Percentiles rank a stretch among this genome's conserved stretches.
Evolutionary conservation across 768 basidiomycete genomes (phyloP).

Genomic region (Russula olivacea): DNA sequence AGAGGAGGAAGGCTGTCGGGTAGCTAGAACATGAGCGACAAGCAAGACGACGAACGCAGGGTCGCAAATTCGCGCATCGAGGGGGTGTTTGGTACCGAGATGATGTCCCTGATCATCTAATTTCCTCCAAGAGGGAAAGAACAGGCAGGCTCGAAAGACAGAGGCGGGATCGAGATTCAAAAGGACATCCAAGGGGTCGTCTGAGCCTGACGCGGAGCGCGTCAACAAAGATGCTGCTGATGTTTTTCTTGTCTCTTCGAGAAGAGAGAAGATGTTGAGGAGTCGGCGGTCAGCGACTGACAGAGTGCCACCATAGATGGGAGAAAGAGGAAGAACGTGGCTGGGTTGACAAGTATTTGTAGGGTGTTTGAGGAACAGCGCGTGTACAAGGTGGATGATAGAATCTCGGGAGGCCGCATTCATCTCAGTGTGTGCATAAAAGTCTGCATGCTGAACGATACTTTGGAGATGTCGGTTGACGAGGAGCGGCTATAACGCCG

Average conservation of each 20-base stretch:
- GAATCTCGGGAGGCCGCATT: slow-evolving; percentile 37
- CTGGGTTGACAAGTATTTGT: slow-evolving; percentile 79
- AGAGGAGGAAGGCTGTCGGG: slow-evolving; percentile 50
- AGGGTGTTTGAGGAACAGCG: slow-evolving; percentile 71
- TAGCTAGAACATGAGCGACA: slow-evolving; percentile 58
- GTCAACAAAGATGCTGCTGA: slow-evolving; percentile 60
- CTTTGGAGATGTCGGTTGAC: slow-evolving; percentile 73
- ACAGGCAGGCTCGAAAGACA: slow-evolving; percentile 64
- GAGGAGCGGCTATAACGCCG: slow-evolving; percentile 47
- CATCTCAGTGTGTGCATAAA: slow-evolving; percentile 43
- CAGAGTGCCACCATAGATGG: slow-evolving; percentile 71
- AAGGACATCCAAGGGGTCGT: slow-evolving; percentile 55
- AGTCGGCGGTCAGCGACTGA: slow-evolving; percentile 57
- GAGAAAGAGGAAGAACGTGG: slow-evolving; percentile 72
- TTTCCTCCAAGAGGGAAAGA: slow-evolving; percentile 62
- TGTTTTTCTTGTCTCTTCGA: slow-evolving; percentile 62
- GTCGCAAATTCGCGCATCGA: slow-evolving; percentile 58
- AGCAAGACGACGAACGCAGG: slow-evolving; percentile 69
- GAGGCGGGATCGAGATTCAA: slow-evolving; percentile 60
- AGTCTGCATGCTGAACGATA: slow-evolving; percentile 62
- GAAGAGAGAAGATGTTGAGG: slow-evolving; percentile 70
- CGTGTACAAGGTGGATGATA: slow-evolving; percentile 51
- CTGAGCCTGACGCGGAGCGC: slow-evolving; percentile 43
- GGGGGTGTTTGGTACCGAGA: slow-evolving; percentile 24
- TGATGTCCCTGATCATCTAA: slow-evolving; percentile 36